phyloP scores from a whole-genome alignment of 345 rosid genomes.

The Syzygium grande region DNA sequence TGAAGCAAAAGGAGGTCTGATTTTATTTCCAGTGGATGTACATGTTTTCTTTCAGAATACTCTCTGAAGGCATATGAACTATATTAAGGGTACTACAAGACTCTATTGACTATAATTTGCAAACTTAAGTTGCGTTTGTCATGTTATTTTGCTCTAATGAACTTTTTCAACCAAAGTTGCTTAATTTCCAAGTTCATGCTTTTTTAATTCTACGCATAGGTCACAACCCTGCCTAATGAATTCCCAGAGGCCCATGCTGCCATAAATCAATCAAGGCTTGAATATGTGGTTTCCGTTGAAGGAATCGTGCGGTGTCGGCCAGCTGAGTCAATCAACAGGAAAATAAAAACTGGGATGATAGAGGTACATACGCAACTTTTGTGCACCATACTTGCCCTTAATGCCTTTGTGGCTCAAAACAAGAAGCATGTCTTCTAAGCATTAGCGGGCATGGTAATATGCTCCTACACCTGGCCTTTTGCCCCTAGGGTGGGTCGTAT shows the following conservation, averaged over 20 bases:
- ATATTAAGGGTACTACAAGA: neutral
- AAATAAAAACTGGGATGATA: slow-evolving; percentile 72
- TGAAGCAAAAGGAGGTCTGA: neutral
- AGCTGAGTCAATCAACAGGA: slow-evolving; percentile 63
- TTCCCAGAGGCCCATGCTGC: slow-evolving; percentile 75
- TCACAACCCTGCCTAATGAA: slow-evolving; percentile 71
- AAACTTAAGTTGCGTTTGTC: neutral
- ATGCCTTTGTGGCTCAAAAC: neutral
- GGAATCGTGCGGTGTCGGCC: slow-evolving; percentile 75
- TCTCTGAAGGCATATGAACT: neutral
- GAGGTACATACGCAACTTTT: slow-evolving; percentile 35
- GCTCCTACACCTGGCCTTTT: neutral
- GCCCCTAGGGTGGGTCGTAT: neutral
- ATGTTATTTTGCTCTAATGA: neutral
- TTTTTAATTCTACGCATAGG: slow-evolving; percentile 16
- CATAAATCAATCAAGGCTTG: slow-evolving; percentile 68
- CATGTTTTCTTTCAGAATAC: neutral
- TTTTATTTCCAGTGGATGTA: neutral
- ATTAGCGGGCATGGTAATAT: neutral
- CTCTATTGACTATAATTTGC: neutral
- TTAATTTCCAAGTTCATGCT: neutral
- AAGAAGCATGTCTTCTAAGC: neutral
- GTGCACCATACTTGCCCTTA: neutral
- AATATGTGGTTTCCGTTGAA: slow-evolving; percentile 74
- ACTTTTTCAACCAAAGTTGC: neutral